A percentile compares a stretch with the other conserved stretches of the same genome.
These are phyloP conservation scores for Coemansia linderi DNA, from an alignment of 371 early-diverging fungal species.

Conservation along the genomic window DNA sequence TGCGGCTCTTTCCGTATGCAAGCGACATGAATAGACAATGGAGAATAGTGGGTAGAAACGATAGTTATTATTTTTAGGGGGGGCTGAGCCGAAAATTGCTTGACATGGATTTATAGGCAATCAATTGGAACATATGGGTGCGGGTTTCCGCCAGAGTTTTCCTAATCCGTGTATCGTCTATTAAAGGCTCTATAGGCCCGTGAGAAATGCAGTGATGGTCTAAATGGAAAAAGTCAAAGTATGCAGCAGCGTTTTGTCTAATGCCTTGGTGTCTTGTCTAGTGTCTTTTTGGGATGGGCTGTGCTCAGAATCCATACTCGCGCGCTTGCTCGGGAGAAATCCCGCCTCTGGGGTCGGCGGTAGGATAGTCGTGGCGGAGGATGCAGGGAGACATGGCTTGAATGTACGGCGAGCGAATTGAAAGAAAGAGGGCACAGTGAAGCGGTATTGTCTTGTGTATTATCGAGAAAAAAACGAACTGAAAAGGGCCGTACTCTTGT, in stretches of 20 bases:
- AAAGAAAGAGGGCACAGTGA: neutral
- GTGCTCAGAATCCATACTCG: conserved; percentile 26
- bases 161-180: neutral
- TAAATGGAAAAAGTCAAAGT: neutral
- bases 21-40: conserved; percentile 23
- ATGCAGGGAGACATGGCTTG: conserved; percentile 14
- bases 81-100: neutral
- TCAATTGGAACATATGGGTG: neutral
- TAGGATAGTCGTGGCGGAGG: conserved; percentile 36
- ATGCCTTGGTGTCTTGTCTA: neutral
- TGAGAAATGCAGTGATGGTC: neutral
- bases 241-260: neutral
- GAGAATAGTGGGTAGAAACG: neutral
- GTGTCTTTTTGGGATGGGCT: neutral
- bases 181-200: neutral
- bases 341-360: conserved; percentile 33
- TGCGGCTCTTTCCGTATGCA: conserved; percentile 61
- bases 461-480: neutral
- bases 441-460: neutral
- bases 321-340: conserved; percentile 37
- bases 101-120: neutral
- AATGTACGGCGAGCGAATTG: neutral
- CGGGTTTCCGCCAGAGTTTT: neutral
- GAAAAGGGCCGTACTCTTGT: no score
- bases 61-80: neutral